phyloP scores from a whole-genome alignment of 1,284 basidiomycete genomes.

The Phaffia rhodozyma region DNA sequence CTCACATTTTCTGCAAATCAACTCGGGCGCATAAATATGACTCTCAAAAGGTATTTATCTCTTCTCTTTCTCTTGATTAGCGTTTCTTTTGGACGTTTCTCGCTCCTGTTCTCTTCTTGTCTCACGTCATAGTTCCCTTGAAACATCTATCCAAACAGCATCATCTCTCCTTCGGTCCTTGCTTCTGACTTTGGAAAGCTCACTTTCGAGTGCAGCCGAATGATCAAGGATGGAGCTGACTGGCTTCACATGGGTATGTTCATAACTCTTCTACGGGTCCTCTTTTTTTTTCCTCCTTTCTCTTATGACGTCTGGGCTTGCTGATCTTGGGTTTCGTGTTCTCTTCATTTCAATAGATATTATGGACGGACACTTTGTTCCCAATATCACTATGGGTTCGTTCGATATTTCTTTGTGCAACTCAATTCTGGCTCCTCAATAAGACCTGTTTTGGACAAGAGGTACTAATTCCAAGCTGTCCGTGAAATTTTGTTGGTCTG shows the following conservation, averaged over 20 bases:
- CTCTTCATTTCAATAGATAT: constrained; percentile 49
- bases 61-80: too few species aligned
- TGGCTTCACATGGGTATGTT: constrained; percentile 89
- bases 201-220: constrained; percentile 78
- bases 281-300: not conserved
- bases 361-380: constrained; percentile 98
- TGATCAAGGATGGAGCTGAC: constrained; percentile 82
- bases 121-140: too few species aligned
- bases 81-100: too few species aligned
- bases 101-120: too few species aligned
- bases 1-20: too few species aligned
- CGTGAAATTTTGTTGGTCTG: constrained; percentile 3
- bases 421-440: not conserved
- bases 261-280: constrained; percentile 16
- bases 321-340: not conserved
- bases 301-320: not conserved
- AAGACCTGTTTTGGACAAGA: constrained; percentile 9
- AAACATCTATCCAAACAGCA: constrained; percentile 27
- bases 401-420: not conserved
- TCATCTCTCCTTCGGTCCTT: constrained; percentile 81
- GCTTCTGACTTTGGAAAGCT: constrained; percentile 92
- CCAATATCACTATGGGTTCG: constrained; percentile 90
- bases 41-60: too few species aligned
- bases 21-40: too few species aligned
- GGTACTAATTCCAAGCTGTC: not conserved